Conservation (phyloP, 257 asterid species). For the Solanum commersonii region DNA sequence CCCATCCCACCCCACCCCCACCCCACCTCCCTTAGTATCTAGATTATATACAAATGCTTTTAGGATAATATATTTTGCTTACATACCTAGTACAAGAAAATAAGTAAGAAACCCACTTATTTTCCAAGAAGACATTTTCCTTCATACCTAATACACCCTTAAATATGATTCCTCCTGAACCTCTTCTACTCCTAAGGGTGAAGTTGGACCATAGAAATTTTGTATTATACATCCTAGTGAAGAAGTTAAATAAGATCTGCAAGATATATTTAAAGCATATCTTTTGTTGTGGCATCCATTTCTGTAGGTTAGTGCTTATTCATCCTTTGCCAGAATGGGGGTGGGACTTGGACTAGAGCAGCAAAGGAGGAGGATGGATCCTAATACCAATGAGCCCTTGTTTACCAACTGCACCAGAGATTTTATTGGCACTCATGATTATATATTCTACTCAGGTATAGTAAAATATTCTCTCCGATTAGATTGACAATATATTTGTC, state of each 20-base stretch:
- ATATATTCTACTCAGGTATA: constrained; percentile 94
- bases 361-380: constrained; percentile 77
- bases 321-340: constrained; percentile 81
- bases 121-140: neutral
- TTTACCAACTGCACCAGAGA: constrained; percentile 93
- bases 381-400: constrained; percentile 78
- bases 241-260: neutral
- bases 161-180: neutral
- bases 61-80: neutral
- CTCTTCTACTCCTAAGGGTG: neutral
- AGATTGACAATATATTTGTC: neutral
- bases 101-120: neutral
- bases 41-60: neutral
- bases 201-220: neutral
- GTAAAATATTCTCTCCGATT: neutral
- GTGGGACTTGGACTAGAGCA: constrained; percentile 64
- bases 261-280: neutral
- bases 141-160: neutral
- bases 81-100: neutral
- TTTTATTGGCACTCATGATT: constrained; percentile 90
- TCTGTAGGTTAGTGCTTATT: constrained; percentile 94
- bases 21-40: neutral
- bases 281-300: constrained; percentile 1
- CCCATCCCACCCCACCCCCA: neutral
- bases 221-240: neutral